Base-by-base conservation (phyloP, 2,329 filamentous ascomycete genomes). In the Microsporum canis region DNA sequence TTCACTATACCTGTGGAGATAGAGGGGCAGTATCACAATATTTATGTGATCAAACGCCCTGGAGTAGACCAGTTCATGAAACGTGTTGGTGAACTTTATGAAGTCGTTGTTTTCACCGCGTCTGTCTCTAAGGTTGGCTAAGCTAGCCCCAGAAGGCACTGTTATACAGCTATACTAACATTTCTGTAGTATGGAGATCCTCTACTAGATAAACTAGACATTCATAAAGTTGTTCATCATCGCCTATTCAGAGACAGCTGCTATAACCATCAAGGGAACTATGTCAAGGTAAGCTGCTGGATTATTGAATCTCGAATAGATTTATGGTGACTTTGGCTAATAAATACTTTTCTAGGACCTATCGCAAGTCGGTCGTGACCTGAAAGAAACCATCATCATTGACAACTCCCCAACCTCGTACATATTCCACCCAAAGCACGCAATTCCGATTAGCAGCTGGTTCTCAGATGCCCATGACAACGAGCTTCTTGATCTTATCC, bases 391-490 rank as follows among this genome's bases (percentile, higher is more conserved):
- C 23, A 99, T 99, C 72, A 99, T 99, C 74, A 99, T 99, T 71
- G 94, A 99, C 79, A 99, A 99, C 77, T 97, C 94, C 55, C 94
- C 94, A 1, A 99, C 94, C 3, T 97, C 92, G 10, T 99, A 99
- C 79, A 97, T 99, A 70, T 99, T 99, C 82, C 94, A 99, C 73
- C 94, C 94, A 29, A 92, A 99, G 78, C 94, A 99, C 74, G 94
- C 94, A 63, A 92, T 99, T 57, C 94, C 94, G 31, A 99, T 99
- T 78, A 96, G 91, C 83, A 97, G 92, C 81, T 99, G 94, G 94
- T 99, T 99, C 79, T 96, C 91, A 67, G 94, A 99, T 77, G 94
- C 94, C 64, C 94, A 99, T 76, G 94, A 99, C 79, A 99, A 99
- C 77, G 94, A 99, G 81, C 82, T 99, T 64, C 82, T 99, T 70